phyloP scores from a whole-genome alignment of 2,329 filamentous ascomycete genomes.

The Venturia asperata region DNA sequence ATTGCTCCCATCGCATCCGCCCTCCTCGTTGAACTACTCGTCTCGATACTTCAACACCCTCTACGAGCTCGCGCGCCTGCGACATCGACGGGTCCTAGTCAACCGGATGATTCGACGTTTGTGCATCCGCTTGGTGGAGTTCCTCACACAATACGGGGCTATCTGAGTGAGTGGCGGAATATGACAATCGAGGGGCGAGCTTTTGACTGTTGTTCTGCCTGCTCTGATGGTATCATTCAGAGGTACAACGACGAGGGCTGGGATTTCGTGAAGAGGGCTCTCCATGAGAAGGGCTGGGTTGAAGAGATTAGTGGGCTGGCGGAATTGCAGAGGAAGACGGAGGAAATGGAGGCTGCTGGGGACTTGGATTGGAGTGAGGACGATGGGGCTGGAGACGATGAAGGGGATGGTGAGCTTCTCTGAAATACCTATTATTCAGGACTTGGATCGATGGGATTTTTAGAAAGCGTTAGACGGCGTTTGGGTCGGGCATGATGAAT shows the following conservation, averaged over 20 bases:
- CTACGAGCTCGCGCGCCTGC: constrained; percentile 35
- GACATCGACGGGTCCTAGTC: constrained; percentile 17
- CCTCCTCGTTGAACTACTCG: constrained; percentile 80
- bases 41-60: constrained; percentile 71
- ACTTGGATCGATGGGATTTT: not conserved
- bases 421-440: not conserved
- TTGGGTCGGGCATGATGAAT: not conserved
- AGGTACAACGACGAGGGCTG: constrained; percentile 63
- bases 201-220: constrained; percentile 77
- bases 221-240: constrained; percentile 61
- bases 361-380: constrained; percentile 54
- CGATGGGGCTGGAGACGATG: constrained; percentile 47
- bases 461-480: not conserved
- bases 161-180: constrained; percentile 66
- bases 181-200: constrained; percentile 65
- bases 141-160: constrained; percentile 75
- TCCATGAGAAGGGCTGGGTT: constrained; percentile 71
- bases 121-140: constrained; percentile 62
- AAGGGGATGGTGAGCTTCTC: constrained; percentile 19
- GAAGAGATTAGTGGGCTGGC: constrained; percentile 67
- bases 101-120: constrained; percentile 26
- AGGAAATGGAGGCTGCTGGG: constrained; percentile 43
- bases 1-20: constrained; percentile 89
- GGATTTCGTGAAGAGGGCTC: constrained; percentile 67
- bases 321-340: constrained; percentile 52